Evolutionary conservation across 1,284 basidiomycete species (phyloP), one percentile per base, ranked within the genome.

Genomic region (Austroboletus novae-zelandiae): DNA sequence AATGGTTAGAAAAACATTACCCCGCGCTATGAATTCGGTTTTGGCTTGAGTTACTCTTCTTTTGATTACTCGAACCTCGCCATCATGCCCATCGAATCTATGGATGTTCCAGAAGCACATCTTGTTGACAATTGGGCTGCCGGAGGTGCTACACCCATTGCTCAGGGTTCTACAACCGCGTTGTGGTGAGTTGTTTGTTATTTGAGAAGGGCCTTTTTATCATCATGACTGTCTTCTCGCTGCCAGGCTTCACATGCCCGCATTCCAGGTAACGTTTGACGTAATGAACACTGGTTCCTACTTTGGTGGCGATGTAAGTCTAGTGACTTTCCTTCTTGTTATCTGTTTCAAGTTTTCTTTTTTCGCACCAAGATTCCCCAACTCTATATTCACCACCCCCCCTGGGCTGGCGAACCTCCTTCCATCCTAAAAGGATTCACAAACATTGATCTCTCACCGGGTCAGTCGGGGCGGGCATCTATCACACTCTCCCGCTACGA

Each of bases 31-130:
- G 77, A 78, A 46, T 88, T 88, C 58, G 86, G 86, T 3, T 84
- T 75, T 57, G 68, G 68, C 0, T 68, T 95, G 58, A 89, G 85
- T 51, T 96, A 95, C 73, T 88, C 93, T 32, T 78, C 71, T 0
- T 97, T 95, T 68, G 70, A 77, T 30, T 91, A 89, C 63, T 78
- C 74, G 25, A 67, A 75, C 18, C 68, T 93, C 6, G 54, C 66
- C 0, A 69, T 88, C 29, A 62, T 57, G 5, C 67, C 68, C 43
- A 60, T 86, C 27, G 51, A 63, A 54, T 39, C 53, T 10, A 27
- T 7, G 18, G 69, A 69, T 18, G 63, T 69, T 51, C 61, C 66
- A 2, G 71, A 78, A 44, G 59, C 64, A 2, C 64, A 65, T 2
- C 67, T 78, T 27, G 72, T 79, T 52, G 53, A 64, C 0, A 75